These are phyloP conservation scores for Trichosanthes cucumerina DNA, from an alignment of 306 rosid genomes.

Conservation along the genomic window DNA sequence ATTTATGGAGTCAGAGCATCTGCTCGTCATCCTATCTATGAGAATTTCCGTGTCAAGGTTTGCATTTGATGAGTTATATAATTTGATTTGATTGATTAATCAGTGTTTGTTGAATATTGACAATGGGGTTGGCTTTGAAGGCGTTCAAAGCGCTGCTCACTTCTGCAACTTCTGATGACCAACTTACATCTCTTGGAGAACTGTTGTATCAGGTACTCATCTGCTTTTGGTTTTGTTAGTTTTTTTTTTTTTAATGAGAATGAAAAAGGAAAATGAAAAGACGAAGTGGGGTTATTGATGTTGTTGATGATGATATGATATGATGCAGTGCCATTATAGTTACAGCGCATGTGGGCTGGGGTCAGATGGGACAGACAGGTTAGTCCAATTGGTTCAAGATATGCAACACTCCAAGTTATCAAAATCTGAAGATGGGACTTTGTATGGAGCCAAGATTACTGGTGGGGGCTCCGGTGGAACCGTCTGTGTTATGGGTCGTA, in stretches of 20 bases:
- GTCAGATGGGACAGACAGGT: conserved; percentile 87
- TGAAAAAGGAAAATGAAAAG: no score
- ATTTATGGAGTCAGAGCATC: conserved; percentile 54
- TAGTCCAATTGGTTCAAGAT: conserved; percentile 77
- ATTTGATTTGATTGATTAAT: neutral
- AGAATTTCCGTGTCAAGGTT: conserved; percentile 92
- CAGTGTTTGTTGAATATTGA: neutral
- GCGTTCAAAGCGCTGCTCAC: conserved; percentile 83
- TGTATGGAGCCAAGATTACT: conserved; percentile 81
- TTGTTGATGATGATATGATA: no score
- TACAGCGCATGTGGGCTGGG: conserved; percentile 89
- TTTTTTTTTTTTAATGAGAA: no score
- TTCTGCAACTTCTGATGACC: conserved; percentile 55
- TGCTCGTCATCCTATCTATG: conserved; percentile 70
- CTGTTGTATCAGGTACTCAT: conserved; percentile 80
- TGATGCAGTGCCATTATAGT: conserved; percentile 81
- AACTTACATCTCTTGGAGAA: conserved; percentile 82
- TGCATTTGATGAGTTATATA: neutral
- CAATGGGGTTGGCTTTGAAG: conserved; percentile 16
- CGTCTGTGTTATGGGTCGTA: conserved; percentile 77
- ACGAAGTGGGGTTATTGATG: no score
- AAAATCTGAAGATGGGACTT: conserved; percentile 50
- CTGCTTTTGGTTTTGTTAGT: neutral
- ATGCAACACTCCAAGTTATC: conserved; percentile 55
- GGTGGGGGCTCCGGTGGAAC: conserved; percentile 99